Conservation (phyloP, 75 land plant species). For the Adiantum capillusveneris region DNA sequence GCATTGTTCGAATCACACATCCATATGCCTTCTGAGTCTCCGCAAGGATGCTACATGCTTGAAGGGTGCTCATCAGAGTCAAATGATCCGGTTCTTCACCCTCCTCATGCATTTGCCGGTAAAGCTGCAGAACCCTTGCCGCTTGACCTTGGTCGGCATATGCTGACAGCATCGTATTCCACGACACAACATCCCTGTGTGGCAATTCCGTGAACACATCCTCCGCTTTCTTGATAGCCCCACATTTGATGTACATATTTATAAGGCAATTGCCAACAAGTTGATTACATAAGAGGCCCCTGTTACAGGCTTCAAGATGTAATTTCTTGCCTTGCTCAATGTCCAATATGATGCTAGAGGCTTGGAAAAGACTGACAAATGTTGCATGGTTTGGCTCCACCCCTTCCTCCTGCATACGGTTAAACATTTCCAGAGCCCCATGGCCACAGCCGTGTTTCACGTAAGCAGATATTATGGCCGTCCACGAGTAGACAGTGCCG, state of each 20-base stretch:
- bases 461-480: background rate
- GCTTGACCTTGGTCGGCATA: background rate
- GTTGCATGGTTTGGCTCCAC: background rate
- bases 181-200: background rate
- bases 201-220: background rate
- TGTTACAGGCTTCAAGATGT: background rate
- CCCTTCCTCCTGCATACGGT: background rate
- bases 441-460: background rate
- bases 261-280: background rate
- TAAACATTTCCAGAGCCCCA: background rate
- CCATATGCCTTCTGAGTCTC: background rate
- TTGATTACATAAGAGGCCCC: background rate
- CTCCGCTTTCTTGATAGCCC: background rate
- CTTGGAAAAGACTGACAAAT: background rate
- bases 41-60: background rate
- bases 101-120: background rate
- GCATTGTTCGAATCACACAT: background rate
- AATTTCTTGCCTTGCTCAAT: background rate
- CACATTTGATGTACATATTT: background rate
- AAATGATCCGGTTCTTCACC: background rate
- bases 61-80: background rate
- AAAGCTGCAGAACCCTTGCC: background rate
- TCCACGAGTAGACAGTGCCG: background rate
- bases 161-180: conserved; percentile 1
- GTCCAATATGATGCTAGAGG: background rate